Percentiles rank a stretch among this genome's conserved stretches.
These are phyloP conservation scores for Drechslerella stenobrocha DNA, from an alignment of 2,329 filamentous ascomycete genomes.

Conservation along the genomic window DNA sequence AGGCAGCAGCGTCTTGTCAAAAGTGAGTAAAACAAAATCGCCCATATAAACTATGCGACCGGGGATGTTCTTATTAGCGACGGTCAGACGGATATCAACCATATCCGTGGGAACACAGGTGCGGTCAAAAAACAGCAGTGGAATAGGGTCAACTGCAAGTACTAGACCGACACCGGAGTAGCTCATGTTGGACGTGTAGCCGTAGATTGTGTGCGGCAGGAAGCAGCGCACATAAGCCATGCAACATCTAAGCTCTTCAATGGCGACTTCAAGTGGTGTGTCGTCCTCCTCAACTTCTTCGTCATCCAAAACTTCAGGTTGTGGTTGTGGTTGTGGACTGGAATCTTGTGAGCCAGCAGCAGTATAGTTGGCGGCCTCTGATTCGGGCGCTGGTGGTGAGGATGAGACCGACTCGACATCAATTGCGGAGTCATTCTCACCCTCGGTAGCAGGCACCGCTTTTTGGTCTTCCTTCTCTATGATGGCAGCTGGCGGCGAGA, in stretches of 20 bases:
- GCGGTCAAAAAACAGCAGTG: conserved; percentile 52
- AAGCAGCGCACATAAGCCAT: conserved; percentile 52
- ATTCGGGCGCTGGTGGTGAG: conserved; percentile 22
- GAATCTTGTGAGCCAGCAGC: conserved; percentile 15
- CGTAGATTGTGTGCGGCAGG: conserved; percentile 53
- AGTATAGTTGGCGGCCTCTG: not conserved
- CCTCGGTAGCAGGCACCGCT: conserved; percentile 10
- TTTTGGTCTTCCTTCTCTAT: conserved; percentile 41
- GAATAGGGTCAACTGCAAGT: conserved; percentile 52
- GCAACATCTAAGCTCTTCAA: conserved; percentile 51
- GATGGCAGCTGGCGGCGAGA: conserved; percentile 46
- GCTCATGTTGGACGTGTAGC: conserved; percentile 52
- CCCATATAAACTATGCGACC: conserved; percentile 53
- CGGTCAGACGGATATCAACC: conserved; percentile 53
- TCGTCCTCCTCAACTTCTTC: conserved; percentile 51
- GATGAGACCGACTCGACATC: conserved; percentile 41
- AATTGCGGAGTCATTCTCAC: conserved; percentile 43
- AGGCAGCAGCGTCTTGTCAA: conserved; percentile 51
- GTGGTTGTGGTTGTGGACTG: conserved; percentile 11
- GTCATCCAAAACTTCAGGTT: conserved; percentile 10
- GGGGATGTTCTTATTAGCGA: conserved; percentile 53
- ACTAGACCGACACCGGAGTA: conserved; percentile 53
- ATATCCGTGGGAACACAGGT: conserved; percentile 53
- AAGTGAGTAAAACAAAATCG: conserved; percentile 52
- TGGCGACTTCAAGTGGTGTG: conserved; percentile 50